phyloP scores from a whole-genome alignment of 2,329 filamentous ascomycete species.

The Verruconis gallopava region DNA sequence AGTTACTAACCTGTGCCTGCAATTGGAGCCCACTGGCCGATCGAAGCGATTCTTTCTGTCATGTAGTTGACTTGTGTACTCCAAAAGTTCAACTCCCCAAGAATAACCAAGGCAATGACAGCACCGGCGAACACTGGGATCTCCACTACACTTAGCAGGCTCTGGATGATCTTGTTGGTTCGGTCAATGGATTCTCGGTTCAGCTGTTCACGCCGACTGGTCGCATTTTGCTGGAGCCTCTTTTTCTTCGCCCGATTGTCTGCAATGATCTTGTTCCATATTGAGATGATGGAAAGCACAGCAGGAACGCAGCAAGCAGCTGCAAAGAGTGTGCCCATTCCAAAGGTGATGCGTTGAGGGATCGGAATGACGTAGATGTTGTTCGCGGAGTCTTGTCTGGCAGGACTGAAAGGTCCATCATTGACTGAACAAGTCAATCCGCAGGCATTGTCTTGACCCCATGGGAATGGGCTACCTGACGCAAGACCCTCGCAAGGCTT shows the following conservation, averaged over 20 bases:
- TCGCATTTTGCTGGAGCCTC: conserved; percentile 20
- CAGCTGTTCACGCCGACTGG: conserved; percentile 14
- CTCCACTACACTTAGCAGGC: conserved; percentile 33
- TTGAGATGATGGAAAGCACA: conserved; percentile 47
- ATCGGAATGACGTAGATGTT: conserved; percentile 51
- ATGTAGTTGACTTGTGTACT: conserved; percentile 43
- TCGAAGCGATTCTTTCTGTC: conserved; percentile 48
- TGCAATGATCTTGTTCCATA: conserved; percentile 51
- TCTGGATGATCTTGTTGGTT: conserved; percentile 24
- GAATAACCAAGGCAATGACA: conserved; percentile 44
- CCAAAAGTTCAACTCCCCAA: conserved; percentile 53
- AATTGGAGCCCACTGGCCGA: conserved; percentile 35
- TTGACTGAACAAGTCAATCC: conserved; percentile 34
- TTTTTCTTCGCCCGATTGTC: conserved; percentile 42
- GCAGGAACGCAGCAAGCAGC: conserved; percentile 54
- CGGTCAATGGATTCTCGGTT: conserved; percentile 30
- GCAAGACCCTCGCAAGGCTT: conserved; percentile 31
- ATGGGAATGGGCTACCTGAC: conserved; percentile 33
- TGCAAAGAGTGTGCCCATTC: conserved; percentile 45
- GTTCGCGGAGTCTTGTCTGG: conserved; percentile 42
- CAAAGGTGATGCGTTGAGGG: conserved; percentile 43
- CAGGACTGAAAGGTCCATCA: conserved; percentile 39
- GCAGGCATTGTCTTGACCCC: conserved; percentile 30
- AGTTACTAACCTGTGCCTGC: not conserved
- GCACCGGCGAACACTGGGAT: conserved; percentile 46